phyloP scores from a whole-genome alignment of 139 green algal genomes.

The Picochlorum sp. region DNA sequence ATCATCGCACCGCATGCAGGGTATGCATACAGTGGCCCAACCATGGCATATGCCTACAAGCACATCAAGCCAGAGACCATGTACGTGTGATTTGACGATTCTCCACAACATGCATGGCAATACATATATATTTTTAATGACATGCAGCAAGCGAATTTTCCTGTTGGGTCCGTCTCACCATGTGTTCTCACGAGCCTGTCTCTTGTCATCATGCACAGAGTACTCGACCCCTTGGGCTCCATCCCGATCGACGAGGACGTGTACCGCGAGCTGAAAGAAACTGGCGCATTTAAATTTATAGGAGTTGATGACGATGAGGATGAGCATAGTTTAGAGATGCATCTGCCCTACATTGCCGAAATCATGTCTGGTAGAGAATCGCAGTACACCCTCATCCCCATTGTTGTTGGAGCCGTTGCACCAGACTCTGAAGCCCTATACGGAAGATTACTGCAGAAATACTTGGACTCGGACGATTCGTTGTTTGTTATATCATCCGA shows the following conservation, averaged over 20 bases:
- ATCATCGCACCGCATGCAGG: conserved; percentile 77
- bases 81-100: conserved; percentile 37
- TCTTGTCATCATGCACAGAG: conserved; percentile 43
- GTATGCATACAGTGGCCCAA: conserved; percentile 74
- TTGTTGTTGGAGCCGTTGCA: conserved; percentile 83
- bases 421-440: conserved; percentile 67
- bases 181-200: conserved; percentile 64
- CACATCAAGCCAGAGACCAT: conserved; percentile 54
- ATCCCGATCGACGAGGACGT: conserved; percentile 71
- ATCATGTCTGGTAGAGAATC: conserved; percentile 32
- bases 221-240: conserved; percentile 79
- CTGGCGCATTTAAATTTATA: conserved; percentile 75
- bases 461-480: conserved; percentile 74
- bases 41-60: conserved; percentile 74
- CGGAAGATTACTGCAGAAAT: conserved; percentile 65
- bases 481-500: conserved; percentile 88
- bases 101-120: background rate
- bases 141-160: conserved; percentile 65
- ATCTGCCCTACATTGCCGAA: conserved; percentile 79
- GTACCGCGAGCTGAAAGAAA: conserved; percentile 58
- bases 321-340: conserved; percentile 94
- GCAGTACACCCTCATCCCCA: conserved; percentile 77
- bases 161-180: conserved; percentile 87
- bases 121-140: background rate
- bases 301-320: conserved; percentile 68